Conservation (phyloP, 257 asterid genomes). For the Nicotiana tabacum region DNA sequence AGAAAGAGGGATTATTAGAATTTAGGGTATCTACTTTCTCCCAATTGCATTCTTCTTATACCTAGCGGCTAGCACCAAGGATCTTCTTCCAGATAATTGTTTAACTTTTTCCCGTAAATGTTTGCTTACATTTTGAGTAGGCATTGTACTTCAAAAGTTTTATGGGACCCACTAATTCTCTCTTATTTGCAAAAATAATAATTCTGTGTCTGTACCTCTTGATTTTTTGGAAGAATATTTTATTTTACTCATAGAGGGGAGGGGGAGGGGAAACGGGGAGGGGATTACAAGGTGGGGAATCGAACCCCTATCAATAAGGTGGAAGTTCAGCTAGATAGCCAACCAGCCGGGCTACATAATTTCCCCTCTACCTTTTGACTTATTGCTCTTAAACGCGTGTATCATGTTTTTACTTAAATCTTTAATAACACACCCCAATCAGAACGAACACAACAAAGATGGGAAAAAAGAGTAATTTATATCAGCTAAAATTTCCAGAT, state of each 20-base stretch:
- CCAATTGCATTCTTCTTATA: not conserved
- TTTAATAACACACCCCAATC: not conserved
- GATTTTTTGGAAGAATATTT: no score
- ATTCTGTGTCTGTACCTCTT: no score
- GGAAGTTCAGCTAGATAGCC: no score
- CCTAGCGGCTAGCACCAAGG: not conserved
- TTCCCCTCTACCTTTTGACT: not conserved
- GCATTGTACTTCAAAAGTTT: not conserved
- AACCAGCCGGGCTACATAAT: no score
- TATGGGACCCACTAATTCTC: no score
- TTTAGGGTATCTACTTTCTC: not conserved
- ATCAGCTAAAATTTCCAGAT: not conserved
- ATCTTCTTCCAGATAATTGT: not conserved
- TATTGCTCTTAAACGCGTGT: not conserved
- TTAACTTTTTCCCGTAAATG: not conserved
- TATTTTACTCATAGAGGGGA: no score
- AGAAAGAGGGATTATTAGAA: not conserved
- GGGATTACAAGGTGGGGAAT: no score
- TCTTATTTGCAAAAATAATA: no score
- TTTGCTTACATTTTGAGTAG: not conserved
- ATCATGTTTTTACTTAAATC: not conserved
- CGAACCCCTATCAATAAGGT: no score
- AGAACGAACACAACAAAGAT: not conserved
- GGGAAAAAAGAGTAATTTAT: not conserved
- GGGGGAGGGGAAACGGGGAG: no score